Base-by-base conservation (phyloP, 2,329 filamentous ascomycete species). In the Diaporthe sp. region DNA sequence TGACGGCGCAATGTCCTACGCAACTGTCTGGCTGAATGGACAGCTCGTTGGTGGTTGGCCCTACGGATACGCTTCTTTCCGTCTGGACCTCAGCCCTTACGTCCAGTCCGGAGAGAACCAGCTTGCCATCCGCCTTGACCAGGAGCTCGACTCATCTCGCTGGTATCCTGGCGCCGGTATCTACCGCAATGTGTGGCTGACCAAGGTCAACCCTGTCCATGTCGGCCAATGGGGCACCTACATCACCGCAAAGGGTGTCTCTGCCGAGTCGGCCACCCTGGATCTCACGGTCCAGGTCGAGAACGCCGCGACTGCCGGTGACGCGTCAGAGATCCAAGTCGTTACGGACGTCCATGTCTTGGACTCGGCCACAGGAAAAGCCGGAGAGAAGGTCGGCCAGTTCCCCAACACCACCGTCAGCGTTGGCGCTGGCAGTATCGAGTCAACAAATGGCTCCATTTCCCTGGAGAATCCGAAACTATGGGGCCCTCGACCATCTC, bases 161-260 rank as follows among this genome's bases (percentile, higher is more conserved):
- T 90, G 87, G 87, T 90, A 90, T 75, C 87, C 88, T 7, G 88
- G 88, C 12, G 88, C 82, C 15, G 88, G 88, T 1, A 81, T 90
- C 22, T 90, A 90, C 77, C 84, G 88, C 2, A 88, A 89, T 73
- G 82, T 90, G 4, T 90, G 88, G 88, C 83, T 90, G 12, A 84
- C 85, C 51, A 89, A 86, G 72, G 84, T 85, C 19, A 80, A 85
- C 53, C 78, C 83, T 1, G 81, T 83, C 0, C 88, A 89, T 75
- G 84, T 90, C 4, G 84, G 80, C 22, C 86, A 90, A 55, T 87
- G 81, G 66, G 88, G 88, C 8, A 89, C 87, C 0, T 86, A 82
- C 69, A 81, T 90, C 71, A 87, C 84, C 1, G 85, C 87, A 8
- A 83, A 80, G n/a, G 77, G 80, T 15, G 84, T 90, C 0, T 87